Conservation (phyloP, 345 rosid species). For the Syzygium jambos region DNA sequence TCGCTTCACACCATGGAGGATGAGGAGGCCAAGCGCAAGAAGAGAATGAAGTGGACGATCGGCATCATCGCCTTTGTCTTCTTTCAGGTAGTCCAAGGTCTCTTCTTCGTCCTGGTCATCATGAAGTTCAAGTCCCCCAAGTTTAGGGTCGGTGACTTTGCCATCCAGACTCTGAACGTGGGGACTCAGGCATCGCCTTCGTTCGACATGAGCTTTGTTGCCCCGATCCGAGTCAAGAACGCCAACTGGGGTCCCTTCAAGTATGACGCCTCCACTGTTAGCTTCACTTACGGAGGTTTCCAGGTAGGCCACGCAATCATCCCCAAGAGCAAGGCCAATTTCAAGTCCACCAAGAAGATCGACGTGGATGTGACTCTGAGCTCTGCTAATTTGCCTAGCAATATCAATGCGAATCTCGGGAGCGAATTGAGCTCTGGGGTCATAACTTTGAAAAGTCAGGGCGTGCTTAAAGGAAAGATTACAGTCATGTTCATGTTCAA, state of each 20-base stretch:
- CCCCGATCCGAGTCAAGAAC: slow-evolving; percentile 11
- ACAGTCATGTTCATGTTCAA: slow-evolving; percentile 2
- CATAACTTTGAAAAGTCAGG: neutral
- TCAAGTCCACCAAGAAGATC: slow-evolving; percentile 6
- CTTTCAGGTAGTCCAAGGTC: slow-evolving; percentile 8
- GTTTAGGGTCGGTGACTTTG: slow-evolving; percentile 4
- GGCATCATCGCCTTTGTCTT: slow-evolving; percentile 13
- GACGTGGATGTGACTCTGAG: neutral
- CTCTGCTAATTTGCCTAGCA: neutral
- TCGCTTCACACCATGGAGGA: neutral
- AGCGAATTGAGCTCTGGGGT: neutral
- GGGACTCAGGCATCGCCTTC: neutral
- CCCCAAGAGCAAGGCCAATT: slow-evolving; percentile 4
- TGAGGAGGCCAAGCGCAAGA: slow-evolving; percentile 10
- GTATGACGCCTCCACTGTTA: slow-evolving; percentile 4
- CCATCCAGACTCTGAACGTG: neutral
- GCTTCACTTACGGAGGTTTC: slow-evolving; percentile 2
- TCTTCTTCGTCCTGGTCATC: slow-evolving; percentile 7
- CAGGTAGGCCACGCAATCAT: neutral
- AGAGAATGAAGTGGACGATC: slow-evolving; percentile 9
- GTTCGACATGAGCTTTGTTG: neutral
- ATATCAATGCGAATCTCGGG: neutral
- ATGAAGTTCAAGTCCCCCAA: slow-evolving; percentile 17
- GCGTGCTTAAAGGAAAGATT: slow-evolving; percentile 5
- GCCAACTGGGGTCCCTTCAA: slow-evolving; percentile 12